Evolutionary conservation across 371 early-diverging fungal species (phyloP).

Genomic region (Mortierella sp.): DNA sequence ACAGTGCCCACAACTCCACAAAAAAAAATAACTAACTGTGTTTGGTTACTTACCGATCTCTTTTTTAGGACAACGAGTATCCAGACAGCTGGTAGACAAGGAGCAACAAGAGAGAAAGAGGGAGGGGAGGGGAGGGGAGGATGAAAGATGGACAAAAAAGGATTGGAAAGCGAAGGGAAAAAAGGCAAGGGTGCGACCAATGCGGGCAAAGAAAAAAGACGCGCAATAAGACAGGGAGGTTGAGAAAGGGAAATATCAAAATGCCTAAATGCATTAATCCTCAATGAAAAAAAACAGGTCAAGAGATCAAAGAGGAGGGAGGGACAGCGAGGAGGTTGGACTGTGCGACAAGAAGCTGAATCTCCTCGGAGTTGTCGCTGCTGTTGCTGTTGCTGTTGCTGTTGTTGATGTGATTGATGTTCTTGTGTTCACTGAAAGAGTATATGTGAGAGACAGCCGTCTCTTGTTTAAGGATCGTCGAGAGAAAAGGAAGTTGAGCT

Average conservation of each 20-base stretch:
- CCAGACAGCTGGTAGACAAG: background rate
- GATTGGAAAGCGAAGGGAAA: no score
- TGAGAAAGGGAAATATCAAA: background rate
- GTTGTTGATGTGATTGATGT: background rate
- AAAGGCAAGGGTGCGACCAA: background rate
- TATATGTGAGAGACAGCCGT: background rate
- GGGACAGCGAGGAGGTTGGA: background rate
- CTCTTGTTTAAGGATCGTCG: background rate
- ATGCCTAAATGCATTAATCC: background rate
- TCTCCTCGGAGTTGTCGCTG: background rate
- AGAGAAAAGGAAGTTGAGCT: background rate
- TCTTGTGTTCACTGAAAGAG: background rate
- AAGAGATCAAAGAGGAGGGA: background rate
- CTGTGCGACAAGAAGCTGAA: background rate
- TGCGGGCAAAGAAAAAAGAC: background rate
- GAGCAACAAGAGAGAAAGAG: background rate
- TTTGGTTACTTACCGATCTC: background rate
- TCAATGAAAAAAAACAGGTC: background rate
- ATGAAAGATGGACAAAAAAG: background rate
- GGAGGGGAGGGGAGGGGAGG: background rate
- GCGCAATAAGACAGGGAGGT: background rate
- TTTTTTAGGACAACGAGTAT: background rate
- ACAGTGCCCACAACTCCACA: background rate
- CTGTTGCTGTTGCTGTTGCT: no score
- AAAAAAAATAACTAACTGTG: background rate